These are phyloP conservation scores for Plantago coronopus DNA, from an alignment of 305 asterid species.

Conservation along the genomic window DNA sequence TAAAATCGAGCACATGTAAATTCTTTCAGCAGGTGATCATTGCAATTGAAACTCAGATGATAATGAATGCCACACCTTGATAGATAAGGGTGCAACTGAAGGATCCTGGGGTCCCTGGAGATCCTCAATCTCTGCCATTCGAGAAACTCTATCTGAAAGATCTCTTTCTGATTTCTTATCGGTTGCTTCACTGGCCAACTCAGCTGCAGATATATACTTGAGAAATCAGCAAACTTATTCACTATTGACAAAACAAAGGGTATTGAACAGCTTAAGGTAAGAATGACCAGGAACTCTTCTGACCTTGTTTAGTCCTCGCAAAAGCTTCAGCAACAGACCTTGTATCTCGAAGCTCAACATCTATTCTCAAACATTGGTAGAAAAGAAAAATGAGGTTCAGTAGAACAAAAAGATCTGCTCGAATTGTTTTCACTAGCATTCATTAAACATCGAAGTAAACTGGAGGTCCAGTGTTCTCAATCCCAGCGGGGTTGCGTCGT, in stretches of 20 bases:
- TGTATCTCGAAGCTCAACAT: conserved; percentile 72
- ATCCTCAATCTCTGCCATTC: conserved; percentile 84
- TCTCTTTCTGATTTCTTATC: conserved; percentile 49
- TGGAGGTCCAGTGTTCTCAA: no score
- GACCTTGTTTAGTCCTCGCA: conserved; percentile 70
- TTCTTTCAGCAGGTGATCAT: conserved; percentile 3
- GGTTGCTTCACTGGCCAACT: conserved; percentile 56
- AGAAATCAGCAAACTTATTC: conserved; percentile 23
- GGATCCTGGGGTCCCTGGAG: conserved; percentile 89
- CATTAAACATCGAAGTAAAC: no score
- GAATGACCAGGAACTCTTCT: conserved; percentile 22
- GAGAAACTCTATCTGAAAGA: conserved; percentile 54
- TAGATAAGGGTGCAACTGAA: conserved; percentile 84
- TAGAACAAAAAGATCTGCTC: conserved; percentile 4
- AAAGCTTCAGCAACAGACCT: conserved; percentile 97
- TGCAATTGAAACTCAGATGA: conserved; percentile 12
- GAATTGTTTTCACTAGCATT: background rate
- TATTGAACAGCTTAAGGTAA: conserved; percentile 14
- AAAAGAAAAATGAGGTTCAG: conserved; percentile 22
- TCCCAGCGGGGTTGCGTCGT: no score
- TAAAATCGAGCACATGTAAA: conserved; percentile 30
- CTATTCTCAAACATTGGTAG: conserved; percentile 40
- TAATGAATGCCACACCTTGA: conserved; percentile 55
- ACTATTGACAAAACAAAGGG: conserved; percentile 14
- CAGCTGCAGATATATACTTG: conserved; percentile 45